Base-by-base conservation (phyloP, 2,329 filamentous ascomycete genomes). In the Fusarium brevicatenulatum region DNA sequence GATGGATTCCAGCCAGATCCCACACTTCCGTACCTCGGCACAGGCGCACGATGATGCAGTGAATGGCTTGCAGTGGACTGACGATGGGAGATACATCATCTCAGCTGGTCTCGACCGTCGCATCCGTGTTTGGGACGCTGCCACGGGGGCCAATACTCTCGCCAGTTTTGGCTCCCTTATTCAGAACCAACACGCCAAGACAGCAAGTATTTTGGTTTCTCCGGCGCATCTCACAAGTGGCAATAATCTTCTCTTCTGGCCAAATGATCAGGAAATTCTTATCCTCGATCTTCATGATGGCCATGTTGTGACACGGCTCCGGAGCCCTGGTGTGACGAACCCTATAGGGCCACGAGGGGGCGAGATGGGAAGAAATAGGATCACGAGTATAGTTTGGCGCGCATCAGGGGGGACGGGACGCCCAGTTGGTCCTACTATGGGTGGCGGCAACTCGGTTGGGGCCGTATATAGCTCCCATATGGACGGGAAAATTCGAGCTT, bases 41-140 rank as follows among this genome's bases (percentile, higher is more conserved):
- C 88, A 87, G 71, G 94, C 95, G 1, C 95, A 98, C 78, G 87
- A 88, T 16, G 95, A 93, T 7, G 89, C 94, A 3, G 94, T 97
- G 4, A 98, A 97, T 70, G 93, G 93, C 2, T 84, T 98, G 12
- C 86, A 91, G 2, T 98, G 95, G 94, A 95, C 93, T 2, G 91
- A 94, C 67, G 91, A 94, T 78, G 94, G 94, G 2, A 86, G 85
- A 19, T 91, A 92, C 78, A 86, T 98, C 23, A 86, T 98, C 18
- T 94, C 93, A 2, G 89, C 93, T 4, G 95, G 95, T 1, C 92
- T 97, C 65, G 96, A 98, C 80, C 88, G 93, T 54, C 90, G 92
- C 13, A 91, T 98, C 70, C 89, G 95, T 9, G 93, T 98, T 3
- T 98, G 95, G 95, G 89, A 97, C 79, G 90, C 93, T 4, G 86